Evolutionary conservation across 257 asterid species (phyloP).

Genomic region (Eustoma russellianum): DNA sequence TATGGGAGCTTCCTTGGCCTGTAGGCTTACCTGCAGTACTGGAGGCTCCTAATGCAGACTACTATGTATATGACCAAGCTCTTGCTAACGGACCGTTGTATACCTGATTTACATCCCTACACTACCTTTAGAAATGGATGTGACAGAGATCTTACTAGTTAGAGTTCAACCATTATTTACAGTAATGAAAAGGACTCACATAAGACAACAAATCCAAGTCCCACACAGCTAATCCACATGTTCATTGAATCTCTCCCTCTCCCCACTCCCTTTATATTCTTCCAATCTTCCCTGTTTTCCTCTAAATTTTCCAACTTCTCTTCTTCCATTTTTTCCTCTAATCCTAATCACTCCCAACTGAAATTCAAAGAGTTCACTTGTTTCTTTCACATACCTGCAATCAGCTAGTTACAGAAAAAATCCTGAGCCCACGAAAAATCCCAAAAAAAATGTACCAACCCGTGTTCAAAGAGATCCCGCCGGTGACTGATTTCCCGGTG

Average conservation of each 20-base stretch:
- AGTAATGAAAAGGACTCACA: background rate
- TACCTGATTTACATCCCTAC: too few relatives aligned
- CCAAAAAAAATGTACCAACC: slow-evolving; percentile 25
- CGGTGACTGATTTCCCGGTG: slow-evolving; percentile 22
- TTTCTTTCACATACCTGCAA: too few relatives aligned
- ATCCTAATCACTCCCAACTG: background rate
- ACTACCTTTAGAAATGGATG: slow-evolving; percentile 2
- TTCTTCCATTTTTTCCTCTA: too few relatives aligned
- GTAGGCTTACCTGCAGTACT: too few relatives aligned
- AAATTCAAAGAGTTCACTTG: background rate
- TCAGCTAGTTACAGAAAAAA: background rate
- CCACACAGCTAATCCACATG: slow-evolving; percentile 7
- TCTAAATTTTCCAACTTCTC: slow-evolving; percentile 15
- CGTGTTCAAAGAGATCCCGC: slow-evolving; percentile 20
- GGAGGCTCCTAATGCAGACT: too few relatives aligned
- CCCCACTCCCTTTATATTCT: slow-evolving; percentile 6
- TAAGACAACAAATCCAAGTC: background rate
- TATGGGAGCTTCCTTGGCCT: too few relatives aligned
- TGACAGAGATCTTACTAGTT: too few relatives aligned
- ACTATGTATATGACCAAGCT: too few relatives aligned
- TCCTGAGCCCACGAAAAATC: background rate
- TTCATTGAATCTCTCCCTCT: slow-evolving; percentile 15
- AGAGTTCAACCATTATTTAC: too few relatives aligned
- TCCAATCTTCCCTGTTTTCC: background rate
- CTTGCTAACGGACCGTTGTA: too few relatives aligned